Base-by-base conservation (phyloP, 2,329 filamentous ascomycete species). In the Colletotrichum higginsianum region DNA sequence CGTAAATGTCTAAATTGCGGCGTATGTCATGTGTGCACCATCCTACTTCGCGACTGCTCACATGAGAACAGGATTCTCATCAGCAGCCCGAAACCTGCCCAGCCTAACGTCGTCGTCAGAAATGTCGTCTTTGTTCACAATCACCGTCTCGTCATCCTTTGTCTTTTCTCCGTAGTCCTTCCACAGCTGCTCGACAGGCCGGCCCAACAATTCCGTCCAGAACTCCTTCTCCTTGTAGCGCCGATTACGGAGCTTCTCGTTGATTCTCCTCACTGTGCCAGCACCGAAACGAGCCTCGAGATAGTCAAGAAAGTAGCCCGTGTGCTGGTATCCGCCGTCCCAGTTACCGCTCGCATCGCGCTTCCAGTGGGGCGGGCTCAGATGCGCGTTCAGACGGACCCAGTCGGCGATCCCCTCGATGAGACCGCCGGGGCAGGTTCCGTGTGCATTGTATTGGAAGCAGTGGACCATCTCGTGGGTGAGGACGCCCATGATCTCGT, bases 381-480 rank as follows among this genome's bases (percentile, higher is more conserved):
- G 86, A 0, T 88, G 88, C 61, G 91, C 91, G 74, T 90, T 90
- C 72, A 98, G 83, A 2, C 96, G 89, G 30, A 98, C 95, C 89
- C 94, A 98, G 82, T 98, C 96, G 23, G 96, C 96, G 64, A 98
- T 90, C 0, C 96, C 96, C 82, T 98, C 96, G 67, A 97, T 92
- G 57, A 98, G 82, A 0, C 96, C 96, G 0, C 92, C 92, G 0
- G 93, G 93, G 53, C 90, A 89, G 5, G 84, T 84, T 2, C 86
- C 86, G 23, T 76, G 84, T 2, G 86, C 92, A 76, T 94, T 92
- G 82, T 94, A 93, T 81, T 98, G 96, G 83, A 93, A 97, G 83
- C 95, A 98, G 84, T 98, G 96, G 16, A 98, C 96, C 73, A 98
- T 91, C 82, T 98, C 96, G 80, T 98, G 96, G 1, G 93, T 92